phyloP scores from a whole-genome alignment of 805 yeast genomes.

The Candida hispaniensis region DNA sequence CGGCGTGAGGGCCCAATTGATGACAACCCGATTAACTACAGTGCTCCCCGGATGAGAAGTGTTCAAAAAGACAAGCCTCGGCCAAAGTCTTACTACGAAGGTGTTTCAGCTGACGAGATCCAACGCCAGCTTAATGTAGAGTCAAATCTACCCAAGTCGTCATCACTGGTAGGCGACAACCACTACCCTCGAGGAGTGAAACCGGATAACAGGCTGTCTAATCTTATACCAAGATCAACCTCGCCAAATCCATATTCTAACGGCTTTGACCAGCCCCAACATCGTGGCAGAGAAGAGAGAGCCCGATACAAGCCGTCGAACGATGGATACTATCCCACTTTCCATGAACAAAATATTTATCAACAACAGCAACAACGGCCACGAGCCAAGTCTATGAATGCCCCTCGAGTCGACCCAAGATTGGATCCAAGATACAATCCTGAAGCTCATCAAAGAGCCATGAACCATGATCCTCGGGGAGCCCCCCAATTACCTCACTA shows the following conservation, averaged over 20 bases:
- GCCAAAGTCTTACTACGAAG: slow-evolving; percentile 15
- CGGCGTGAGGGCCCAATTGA: too few species aligned
- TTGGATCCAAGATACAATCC: slow-evolving; percentile 13
- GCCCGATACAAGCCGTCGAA: slow-evolving; percentile 1
- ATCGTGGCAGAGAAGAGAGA: slow-evolving; percentile 5
- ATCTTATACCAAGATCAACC: too few species aligned
- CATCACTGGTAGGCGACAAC: slow-evolving; percentile 13
- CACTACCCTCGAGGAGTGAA: slow-evolving; percentile 14
- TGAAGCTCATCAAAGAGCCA: slow-evolving; percentile 18
- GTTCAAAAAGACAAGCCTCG: slow-evolving; percentile 7
- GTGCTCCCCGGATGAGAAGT: slow-evolving; percentile 8
- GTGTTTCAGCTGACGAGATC: slow-evolving; percentile 12
- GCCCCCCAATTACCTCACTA: slow-evolving; percentile 33
- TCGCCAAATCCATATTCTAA: slow-evolving; percentile 10
- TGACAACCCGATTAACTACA: too few species aligned
- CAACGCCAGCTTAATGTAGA: slow-evolving; percentile 11
- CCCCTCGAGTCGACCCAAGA: slow-evolving; percentile 16
- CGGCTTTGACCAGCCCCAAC: slow-evolving; percentile 15
- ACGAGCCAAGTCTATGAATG: slow-evolving; percentile 21
- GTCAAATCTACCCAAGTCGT: slow-evolving; percentile 1
- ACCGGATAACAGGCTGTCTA: slow-evolving; percentile 7
- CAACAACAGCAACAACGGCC: slow-evolving; percentile 20
- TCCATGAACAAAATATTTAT: background rate
- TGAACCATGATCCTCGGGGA: too few species aligned
- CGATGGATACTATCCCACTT: background rate